Base-by-base conservation (phyloP, 805 yeast species). In the Metschnikowia chrysomelidarum region DNA sequence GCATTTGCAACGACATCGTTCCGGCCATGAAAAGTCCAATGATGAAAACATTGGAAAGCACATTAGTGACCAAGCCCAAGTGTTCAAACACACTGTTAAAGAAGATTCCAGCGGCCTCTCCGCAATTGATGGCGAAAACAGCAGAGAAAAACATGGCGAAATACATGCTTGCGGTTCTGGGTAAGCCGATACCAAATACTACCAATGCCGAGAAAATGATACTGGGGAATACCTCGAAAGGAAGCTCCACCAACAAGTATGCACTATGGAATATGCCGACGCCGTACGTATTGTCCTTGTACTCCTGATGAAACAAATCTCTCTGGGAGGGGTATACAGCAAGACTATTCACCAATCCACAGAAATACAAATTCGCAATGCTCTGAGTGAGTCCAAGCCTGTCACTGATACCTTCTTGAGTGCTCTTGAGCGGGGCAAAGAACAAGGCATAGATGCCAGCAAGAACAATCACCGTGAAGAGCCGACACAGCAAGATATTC, bases 21-120 rank as follows among this genome's bases (percentile, higher is more conserved):
- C 96, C 96, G 1, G 87, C 84, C 93, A 87, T 83, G 47, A 83
- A 76, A 4, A 83, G 76, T 5, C 91, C 93, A 32, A 86, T 61
- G 2, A 87, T 76, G 34, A 84, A 62, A 19, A 83, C 54, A 7
- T 78, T 71, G 0, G 89, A 75, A 22, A 87, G 77, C 3, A 84
- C 60, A 53, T 83, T 85, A 12, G 85, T 79, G 0, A 93, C 94
- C 50, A 87, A 76, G 0, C 95, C 95, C 20, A 87, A 73, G 49
- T 87, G 87, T 30, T 67, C 61, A 50, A 87, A 80, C 1, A 82
- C 47, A 4, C 89, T 80, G 51, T 85, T 86, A 39, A 87, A 82
- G 32, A 84, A 70, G 5, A 87, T 83, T 0, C 96, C 96, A 20
- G 87, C 64, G 5, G 91, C 80, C 55, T 87, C 96, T 22, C 96